Evolutionary conservation across 2,329 filamentous ascomycete species (phyloP), one percentile per base, ranked within the genome.

Genomic region (Colletotrichum ledebouriae): DNA sequence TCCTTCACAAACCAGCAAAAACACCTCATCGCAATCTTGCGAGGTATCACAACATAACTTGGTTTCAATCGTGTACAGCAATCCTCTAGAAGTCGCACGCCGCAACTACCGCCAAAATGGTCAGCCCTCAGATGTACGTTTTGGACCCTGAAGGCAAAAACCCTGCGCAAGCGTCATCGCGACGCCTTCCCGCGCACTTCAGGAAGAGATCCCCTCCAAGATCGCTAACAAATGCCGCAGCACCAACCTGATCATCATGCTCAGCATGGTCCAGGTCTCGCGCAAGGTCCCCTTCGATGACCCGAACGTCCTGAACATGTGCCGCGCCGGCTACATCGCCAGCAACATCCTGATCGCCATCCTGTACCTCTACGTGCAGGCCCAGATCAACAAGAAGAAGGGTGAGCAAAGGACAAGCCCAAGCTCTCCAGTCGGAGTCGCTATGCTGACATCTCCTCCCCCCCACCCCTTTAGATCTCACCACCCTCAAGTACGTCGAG

Each of bases 401-500:
- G 96, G 96, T 98, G 29, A 29, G 29, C 29, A 29, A 29, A 7
- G 6, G 7, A 6, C 6, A 29, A 29, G 29, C 29, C 29, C 7
- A 29, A 4, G 22, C 22, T 4, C 29, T 29, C 29, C 29, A 29
- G 6, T 86, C 70, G 88, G 78, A 57, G 39, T 33, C 53, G 3
- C 10, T 9, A 34, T 15, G 22, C 37, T 22, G 4, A 55, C 20
- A n/a, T 63, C 4, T 25, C 25, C 25, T 22, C 22, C 65, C 42
- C 65, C 52, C n/a, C 2, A 5, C 4, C 15, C 2, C 52, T 15
- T 2, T 77, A 98, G 96, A 99, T 79, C 88, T 98, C 83, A 97
- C 94, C 25, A 97, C 96, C 3, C 90, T 99, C 78, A 98, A 99
- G 85, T 99, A 99, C 83, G 94, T 99, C 79, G 96, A 99, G 85